These are phyloP conservation scores for Salix viminalis DNA, from an alignment of 345 rosid genomes.

Conservation along the genomic window DNA sequence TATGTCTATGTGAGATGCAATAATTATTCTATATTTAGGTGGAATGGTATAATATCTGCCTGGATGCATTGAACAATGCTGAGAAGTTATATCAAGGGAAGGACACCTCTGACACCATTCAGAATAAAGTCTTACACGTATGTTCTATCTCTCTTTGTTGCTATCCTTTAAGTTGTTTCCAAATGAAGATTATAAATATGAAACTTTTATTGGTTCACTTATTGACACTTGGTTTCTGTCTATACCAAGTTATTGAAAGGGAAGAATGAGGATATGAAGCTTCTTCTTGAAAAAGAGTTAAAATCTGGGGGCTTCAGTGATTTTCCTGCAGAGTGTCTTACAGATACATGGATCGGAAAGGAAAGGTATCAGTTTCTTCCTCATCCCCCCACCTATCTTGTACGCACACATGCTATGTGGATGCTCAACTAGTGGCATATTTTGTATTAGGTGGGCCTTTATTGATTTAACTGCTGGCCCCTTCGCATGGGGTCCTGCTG, in stretches of 20 bases:
- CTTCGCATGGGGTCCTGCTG: slow-evolving; percentile 99
- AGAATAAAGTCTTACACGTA: slow-evolving; percentile 77
- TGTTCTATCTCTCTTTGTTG: slow-evolving; percentile 4
- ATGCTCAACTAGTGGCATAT: neutral
- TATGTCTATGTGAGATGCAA: neutral
- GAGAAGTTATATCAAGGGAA: slow-evolving; percentile 67
- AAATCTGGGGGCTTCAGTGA: slow-evolving; percentile 66
- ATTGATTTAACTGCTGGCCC: slow-evolving; percentile 93
- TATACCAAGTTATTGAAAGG: slow-evolving; percentile 57
- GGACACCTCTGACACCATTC: slow-evolving; percentile 61
- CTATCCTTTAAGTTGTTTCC: neutral
- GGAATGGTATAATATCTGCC: slow-evolving; percentile 79
- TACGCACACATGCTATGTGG: neutral
- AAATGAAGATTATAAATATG: neutral
- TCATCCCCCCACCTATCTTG: slow-evolving; percentile 1
- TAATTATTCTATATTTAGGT: slow-evolving; percentile 34
- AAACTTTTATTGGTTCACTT: slow-evolving; percentile 1
- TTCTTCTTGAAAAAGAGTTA: slow-evolving; percentile 54
- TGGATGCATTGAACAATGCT: slow-evolving; percentile 61
- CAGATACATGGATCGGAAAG: slow-evolving; percentile 94
- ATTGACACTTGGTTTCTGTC: slow-evolving; percentile 10
- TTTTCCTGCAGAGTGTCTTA: slow-evolving; percentile 77
- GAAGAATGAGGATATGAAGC: slow-evolving; percentile 64
- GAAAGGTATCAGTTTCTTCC: slow-evolving; percentile 60
- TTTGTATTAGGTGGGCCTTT: slow-evolving; percentile 81